Evolutionary conservation across 257 asterid genomes (phyloP).

Genomic region (Solanum clarkiae): DNA sequence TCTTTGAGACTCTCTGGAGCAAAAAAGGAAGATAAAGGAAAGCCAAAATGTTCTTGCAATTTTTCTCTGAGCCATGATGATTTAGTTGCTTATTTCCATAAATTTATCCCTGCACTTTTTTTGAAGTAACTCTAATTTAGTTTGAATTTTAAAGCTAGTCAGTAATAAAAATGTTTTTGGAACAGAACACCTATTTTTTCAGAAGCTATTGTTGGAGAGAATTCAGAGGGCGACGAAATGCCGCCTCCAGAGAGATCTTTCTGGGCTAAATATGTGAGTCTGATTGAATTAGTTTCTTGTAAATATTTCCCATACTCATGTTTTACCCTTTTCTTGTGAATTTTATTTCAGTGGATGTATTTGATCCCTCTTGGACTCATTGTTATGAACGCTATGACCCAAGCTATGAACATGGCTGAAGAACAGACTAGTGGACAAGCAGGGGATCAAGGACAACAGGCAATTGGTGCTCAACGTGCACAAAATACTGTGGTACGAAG

Average conservation of each 20-base stretch:
- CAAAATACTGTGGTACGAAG: slow-evolving; percentile 70
- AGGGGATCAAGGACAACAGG: slow-evolving; percentile 46
- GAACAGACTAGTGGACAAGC: slow-evolving; percentile 69
- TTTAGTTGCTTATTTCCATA: not conserved
- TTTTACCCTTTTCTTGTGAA: slow-evolving; percentile 1
- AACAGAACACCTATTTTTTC: slow-evolving; percentile 79
- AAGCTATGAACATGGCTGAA: slow-evolving; percentile 91
- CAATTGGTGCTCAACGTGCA: slow-evolving; percentile 42
- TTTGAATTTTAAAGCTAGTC: not conserved
- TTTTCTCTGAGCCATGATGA: not conserved
- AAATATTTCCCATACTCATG: not conserved
- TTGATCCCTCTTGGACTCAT: slow-evolving; percentile 89
- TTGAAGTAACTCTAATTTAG: not conserved
- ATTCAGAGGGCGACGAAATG: slow-evolving; percentile 58
- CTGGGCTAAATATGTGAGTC: slow-evolving; percentile 97
- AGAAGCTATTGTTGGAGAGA: slow-evolving; percentile 59
- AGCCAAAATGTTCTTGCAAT: not conserved
- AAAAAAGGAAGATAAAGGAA: not conserved
- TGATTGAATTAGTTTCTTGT: not conserved
- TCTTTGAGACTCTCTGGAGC: not conserved
- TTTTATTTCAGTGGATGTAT: slow-evolving; percentile 84
- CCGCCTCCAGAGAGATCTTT: slow-evolving; percentile 80
- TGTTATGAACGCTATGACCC: slow-evolving; percentile 89
- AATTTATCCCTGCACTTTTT: not conserved
- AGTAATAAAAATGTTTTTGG: slow-evolving; percentile 2